Conservation (phyloP, 208 protist species). For the Acanthamoeba royreba region DNA sequence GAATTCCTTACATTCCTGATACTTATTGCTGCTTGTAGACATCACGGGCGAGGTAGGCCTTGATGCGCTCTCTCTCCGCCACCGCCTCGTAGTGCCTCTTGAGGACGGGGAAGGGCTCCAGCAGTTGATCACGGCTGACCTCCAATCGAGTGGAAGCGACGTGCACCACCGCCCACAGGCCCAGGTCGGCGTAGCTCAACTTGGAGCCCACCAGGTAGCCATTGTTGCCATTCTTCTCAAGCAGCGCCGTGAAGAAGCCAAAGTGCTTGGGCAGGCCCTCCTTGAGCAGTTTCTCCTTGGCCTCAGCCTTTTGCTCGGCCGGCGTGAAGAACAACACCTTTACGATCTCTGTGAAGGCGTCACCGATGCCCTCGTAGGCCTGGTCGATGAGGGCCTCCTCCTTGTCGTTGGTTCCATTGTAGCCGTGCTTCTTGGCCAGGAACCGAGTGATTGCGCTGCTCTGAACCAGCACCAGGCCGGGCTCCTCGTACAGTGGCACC, state of each 20-base stretch:
- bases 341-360: neutral
- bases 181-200: neutral
- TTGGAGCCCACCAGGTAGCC: conserved; percentile 19
- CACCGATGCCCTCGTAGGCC: neutral
- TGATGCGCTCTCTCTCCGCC: neutral
- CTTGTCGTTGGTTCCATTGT: neutral
- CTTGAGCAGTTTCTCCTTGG: neutral
- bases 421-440: neutral
- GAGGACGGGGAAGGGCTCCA: neutral
- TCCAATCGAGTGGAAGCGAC: neutral
- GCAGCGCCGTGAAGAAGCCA: neutral
- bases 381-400: conserved; percentile 1
- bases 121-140: neutral
- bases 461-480: neutral
- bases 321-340: neutral
- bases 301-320: neutral
- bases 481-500: conserved; percentile 5
- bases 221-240: conserved; percentile 1
- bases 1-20: no score
- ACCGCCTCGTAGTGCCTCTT: neutral
- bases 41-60: neutral
- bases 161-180: neutral
- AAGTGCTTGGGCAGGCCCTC: neutral
- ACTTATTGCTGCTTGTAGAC: no score
- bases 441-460: neutral